Percentiles rank a stretch among this genome's conserved stretches.
Evolutionary conservation across 208 protist genomes (phyloP).

Genomic region (Strigomonas galati): DNA sequence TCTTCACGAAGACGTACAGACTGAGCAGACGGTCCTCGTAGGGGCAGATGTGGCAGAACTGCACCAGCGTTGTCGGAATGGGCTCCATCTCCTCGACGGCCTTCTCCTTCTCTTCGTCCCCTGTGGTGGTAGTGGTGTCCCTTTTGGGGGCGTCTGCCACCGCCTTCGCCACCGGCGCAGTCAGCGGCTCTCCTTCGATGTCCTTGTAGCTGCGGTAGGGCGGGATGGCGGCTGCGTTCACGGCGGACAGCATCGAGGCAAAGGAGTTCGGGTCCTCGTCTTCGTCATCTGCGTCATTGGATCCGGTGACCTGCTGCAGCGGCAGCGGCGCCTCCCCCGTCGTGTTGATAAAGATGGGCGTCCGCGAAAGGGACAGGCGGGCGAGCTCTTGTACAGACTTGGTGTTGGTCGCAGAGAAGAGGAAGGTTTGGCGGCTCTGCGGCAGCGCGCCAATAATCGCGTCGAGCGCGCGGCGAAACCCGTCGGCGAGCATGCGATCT

Average conservation of each 20-base stretch:
- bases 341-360: constrained; percentile 90
- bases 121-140: constrained; percentile 15
- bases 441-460: constrained; percentile 86
- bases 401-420: constrained; percentile 98
- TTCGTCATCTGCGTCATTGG: constrained; percentile 7
- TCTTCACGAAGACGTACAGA: constrained; percentile 98
- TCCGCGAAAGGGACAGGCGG: constrained; percentile 88
- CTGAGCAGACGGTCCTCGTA: constrained; percentile 60
- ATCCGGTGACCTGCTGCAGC: constrained; percentile 24
- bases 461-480: constrained; percentile 98
- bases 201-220: constrained; percentile 55
- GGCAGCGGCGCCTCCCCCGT: constrained; percentile 43
- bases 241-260: background rate
- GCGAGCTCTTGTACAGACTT: constrained; percentile 89
- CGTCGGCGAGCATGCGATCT: constrained; percentile 99
- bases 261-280: constrained; percentile 1
- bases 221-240: constrained; percentile 19
- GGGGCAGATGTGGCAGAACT: constrained; percentile 79
- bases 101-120: constrained; percentile 10
- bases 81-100: constrained; percentile 36
- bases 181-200: constrained; percentile 11
- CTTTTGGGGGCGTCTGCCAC: constrained; percentile 19
- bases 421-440: constrained; percentile 94
- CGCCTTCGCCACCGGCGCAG: constrained; percentile 16
- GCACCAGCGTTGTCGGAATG: constrained; percentile 76